A percentile compares a stretch with the other conserved stretches of the same genome.
phyloP scores from a whole-genome alignment of 2,329 filamentous ascomycete genomes.

The Fusarium kyushuense region DNA sequence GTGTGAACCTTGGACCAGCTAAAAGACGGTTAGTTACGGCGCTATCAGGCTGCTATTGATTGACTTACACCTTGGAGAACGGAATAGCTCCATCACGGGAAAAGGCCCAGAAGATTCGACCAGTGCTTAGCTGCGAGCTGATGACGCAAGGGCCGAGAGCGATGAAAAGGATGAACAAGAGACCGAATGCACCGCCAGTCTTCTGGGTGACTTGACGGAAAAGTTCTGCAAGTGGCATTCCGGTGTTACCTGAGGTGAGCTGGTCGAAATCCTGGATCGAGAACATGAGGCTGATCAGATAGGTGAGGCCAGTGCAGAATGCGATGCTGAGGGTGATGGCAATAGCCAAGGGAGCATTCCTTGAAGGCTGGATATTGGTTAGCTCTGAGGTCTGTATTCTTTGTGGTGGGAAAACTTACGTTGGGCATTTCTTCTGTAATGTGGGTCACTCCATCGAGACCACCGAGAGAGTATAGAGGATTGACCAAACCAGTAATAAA shows the following conservation, averaged over 20 bases:
- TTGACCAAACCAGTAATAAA: slow-evolving; percentile 11
- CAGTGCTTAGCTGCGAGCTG: slow-evolving; percentile 16
- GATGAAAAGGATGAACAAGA: not conserved
- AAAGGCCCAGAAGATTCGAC: slow-evolving; percentile 16
- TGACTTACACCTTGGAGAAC: not conserved
- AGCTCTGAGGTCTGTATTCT: too few relatives aligned
- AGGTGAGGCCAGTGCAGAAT: slow-evolving; percentile 5
- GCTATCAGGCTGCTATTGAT: too few relatives aligned
- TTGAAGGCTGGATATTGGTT: not conserved
- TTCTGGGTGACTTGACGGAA: slow-evolving; percentile 11
- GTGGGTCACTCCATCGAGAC: slow-evolving; percentile 7
- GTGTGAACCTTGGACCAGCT: slow-evolving; percentile 11
- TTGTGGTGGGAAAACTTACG: not conserved
- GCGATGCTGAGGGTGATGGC: slow-evolving; percentile 7
- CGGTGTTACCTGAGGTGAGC: too few relatives aligned
- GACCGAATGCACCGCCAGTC: not conserved
- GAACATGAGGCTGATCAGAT: slow-evolving; percentile 12
- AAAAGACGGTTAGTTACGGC: too few relatives aligned
- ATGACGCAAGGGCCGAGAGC: slow-evolving; percentile 7
- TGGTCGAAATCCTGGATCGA: slow-evolving; percentile 2
- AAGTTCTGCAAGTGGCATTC: slow-evolving; percentile 8
- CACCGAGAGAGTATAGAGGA: slow-evolving; percentile 4
- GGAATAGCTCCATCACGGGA: slow-evolving; percentile 12
- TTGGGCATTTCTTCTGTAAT: slow-evolving; percentile 25
- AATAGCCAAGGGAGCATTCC: slow-evolving; percentile 6